Percentiles rank a stretch among this genome's conserved stretches.
These are phyloP conservation scores for Notholithocarpus densiflorus DNA, from an alignment of 306 rosid species.

Conservation along the genomic window DNA sequence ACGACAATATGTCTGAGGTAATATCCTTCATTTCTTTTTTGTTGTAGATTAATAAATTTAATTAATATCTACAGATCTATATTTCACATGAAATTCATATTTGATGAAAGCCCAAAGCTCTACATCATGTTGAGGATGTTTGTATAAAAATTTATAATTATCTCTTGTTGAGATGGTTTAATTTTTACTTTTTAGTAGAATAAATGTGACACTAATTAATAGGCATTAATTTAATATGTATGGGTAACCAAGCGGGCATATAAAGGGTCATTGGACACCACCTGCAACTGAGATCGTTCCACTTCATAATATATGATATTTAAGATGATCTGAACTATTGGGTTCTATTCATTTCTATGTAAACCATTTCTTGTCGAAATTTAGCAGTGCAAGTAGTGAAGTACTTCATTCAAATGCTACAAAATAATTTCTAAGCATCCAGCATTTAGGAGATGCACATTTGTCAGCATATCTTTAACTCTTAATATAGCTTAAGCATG, in stretches of 20 bases:
- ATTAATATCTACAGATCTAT: background rate
- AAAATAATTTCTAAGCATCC: background rate
- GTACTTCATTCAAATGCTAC: background rate
- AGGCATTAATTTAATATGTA: background rate
- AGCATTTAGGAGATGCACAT: background rate
- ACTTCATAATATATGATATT: background rate
- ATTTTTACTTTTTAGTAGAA: background rate
- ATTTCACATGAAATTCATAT: background rate
- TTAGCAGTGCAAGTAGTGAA: background rate
- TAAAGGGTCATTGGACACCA: background rate
- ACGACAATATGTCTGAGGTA: constrained; percentile 71
- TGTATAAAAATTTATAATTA: background rate
- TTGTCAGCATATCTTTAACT: background rate
- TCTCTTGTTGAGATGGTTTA: background rate
- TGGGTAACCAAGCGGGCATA: background rate
- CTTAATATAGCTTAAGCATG: background rate
- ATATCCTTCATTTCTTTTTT: constrained; percentile 10
- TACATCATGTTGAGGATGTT: background rate
- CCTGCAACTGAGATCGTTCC: background rate
- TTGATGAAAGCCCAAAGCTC: background rate
- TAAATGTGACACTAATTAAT: background rate
- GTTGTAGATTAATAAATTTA: background rate
- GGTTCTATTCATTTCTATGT: background rate
- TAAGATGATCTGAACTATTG: background rate
- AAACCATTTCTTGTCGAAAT: background rate